Evolutionary conservation across 2,329 filamentous ascomycete species (phyloP).

Genomic region (Neonectria ditissima): DNA sequence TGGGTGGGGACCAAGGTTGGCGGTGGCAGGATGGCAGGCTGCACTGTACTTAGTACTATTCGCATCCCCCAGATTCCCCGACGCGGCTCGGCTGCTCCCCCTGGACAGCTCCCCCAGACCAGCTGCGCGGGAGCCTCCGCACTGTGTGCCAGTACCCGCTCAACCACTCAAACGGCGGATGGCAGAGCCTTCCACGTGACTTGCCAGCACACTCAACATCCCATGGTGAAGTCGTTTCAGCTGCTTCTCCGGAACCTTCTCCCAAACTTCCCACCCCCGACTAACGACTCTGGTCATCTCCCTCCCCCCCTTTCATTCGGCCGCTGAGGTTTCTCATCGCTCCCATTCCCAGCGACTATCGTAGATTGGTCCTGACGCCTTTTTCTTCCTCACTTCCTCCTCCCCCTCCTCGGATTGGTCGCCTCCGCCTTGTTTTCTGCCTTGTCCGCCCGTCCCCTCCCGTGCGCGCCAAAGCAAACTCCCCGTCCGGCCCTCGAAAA

Average conservation of each 20-base stretch:
- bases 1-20: neutral
- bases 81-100: neutral
- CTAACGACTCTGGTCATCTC: slow-evolving; percentile 38
- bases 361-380: slow-evolving; percentile 32
- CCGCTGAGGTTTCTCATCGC: slow-evolving; percentile 39
- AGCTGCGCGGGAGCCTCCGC: slow-evolving; percentile 14
- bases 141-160: slow-evolving; percentile 22
- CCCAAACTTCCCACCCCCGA: slow-evolving; percentile 33
- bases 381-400: slow-evolving; percentile 26
- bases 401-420: slow-evolving; percentile 34
- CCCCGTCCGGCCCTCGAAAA: slow-evolving; percentile 23
- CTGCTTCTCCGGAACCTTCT: slow-evolving; percentile 43
- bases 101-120: slow-evolving; percentile 15
- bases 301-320: slow-evolving; percentile 34
- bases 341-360: slow-evolving; percentile 35
- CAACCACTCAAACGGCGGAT: neutral
- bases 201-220: slow-evolving; percentile 30
- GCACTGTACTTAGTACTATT: neutral
- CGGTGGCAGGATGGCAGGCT: neutral
- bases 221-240: slow-evolving; percentile 38
- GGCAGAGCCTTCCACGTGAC: slow-evolving; percentile 28
- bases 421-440: slow-evolving; percentile 23
- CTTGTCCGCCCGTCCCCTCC: slow-evolving; percentile 27
- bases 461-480: slow-evolving; percentile 35
- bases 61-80: neutral